phyloP scores from a whole-genome alignment of 805 yeast species.

The Metschnikowia cubensis region DNA sequence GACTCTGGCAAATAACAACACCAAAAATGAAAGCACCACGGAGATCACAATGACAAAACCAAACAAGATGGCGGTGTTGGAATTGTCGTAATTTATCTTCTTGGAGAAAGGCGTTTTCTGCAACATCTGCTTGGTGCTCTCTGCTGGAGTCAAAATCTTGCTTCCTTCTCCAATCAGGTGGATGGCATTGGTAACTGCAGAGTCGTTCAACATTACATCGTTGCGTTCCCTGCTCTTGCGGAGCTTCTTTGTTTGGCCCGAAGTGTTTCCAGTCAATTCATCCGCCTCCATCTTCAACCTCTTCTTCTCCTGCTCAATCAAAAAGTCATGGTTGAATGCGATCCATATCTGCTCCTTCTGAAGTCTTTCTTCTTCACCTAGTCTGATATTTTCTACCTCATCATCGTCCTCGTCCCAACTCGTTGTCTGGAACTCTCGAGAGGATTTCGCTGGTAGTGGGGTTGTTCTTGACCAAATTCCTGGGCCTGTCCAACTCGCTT shows the following conservation, averaged over 20 bases:
- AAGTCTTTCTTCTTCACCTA: conserved; percentile 65
- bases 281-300: conserved; percentile 84
- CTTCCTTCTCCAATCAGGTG: conserved; percentile 43
- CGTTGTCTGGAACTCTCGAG: conserved; percentile 52
- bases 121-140: conserved; percentile 73
- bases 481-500: conserved; percentile 30
- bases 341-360: conserved; percentile 86
- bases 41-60: conserved; percentile 61
- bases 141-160: conserved; percentile 57
- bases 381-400: conserved; percentile 58
- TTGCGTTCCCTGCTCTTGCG: conserved; percentile 12
- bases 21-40: conserved; percentile 51
- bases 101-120: conserved; percentile 74
- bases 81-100: conserved; percentile 84
- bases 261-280: conserved; percentile 70
- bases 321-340: conserved; percentile 80
- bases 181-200: conserved; percentile 31
- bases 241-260: conserved; percentile 45
- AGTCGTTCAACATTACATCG: conserved; percentile 22
- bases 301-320: conserved; percentile 81
- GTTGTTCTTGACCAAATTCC: conserved; percentile 47
- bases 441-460: conserved; percentile 59
- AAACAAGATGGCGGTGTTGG: conserved; percentile 70
- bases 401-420: conserved; percentile 73
- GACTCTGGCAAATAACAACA: conserved; percentile 58